Evolutionary conservation across 2,329 filamentous ascomycete genomes (phyloP).

Genomic region (Cryoendolithus antarcticus): DNA sequence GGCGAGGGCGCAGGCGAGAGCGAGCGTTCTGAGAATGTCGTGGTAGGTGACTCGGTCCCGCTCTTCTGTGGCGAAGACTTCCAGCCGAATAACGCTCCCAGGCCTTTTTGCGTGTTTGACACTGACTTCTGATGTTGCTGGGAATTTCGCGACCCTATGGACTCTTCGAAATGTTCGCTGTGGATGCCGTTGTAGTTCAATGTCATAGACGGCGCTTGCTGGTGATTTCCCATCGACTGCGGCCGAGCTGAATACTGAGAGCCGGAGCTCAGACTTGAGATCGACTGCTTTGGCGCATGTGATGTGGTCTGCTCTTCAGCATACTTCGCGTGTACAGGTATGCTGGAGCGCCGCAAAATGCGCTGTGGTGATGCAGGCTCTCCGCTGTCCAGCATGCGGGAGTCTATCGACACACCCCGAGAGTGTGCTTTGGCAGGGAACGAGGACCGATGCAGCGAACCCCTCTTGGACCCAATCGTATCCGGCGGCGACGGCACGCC

Average conservation of each 20-base stretch:
- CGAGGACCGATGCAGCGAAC: too few relatives aligned
- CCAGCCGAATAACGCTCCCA: conserved; percentile 58
- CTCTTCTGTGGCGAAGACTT: conserved; percentile 43
- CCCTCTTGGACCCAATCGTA: too few relatives aligned
- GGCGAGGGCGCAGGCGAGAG: conserved; percentile 48
- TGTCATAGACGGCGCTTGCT: conserved; percentile 13
- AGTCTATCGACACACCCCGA: conserved; percentile 17
- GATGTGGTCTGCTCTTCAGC: conserved; percentile 13
- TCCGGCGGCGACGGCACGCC: too few relatives aligned
- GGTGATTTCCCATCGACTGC: too few relatives aligned
- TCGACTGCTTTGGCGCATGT: conserved; percentile 15
- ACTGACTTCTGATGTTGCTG: conserved; percentile 15
- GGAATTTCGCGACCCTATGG: too few relatives aligned
- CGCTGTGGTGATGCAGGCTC: conserved; percentile 13
- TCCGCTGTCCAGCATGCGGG: conserved; percentile 11
- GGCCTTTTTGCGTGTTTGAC: conserved; percentile 20
- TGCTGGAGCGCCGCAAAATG: conserved; percentile 13
- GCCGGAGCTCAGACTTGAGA: conserved; percentile 14
- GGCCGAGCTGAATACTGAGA: conserved; percentile 4
- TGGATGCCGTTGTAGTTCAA: conserved; percentile 21
- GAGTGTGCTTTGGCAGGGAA: conserved; percentile 8
- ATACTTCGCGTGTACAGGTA: conserved; percentile 16
- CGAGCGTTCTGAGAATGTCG: conserved; percentile 49
- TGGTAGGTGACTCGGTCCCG: conserved; percentile 43
- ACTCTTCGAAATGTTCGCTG: too few relatives aligned